Base-by-base conservation (phyloP, 768 basidiomycete species). In the Scleroderma bovista region DNA sequence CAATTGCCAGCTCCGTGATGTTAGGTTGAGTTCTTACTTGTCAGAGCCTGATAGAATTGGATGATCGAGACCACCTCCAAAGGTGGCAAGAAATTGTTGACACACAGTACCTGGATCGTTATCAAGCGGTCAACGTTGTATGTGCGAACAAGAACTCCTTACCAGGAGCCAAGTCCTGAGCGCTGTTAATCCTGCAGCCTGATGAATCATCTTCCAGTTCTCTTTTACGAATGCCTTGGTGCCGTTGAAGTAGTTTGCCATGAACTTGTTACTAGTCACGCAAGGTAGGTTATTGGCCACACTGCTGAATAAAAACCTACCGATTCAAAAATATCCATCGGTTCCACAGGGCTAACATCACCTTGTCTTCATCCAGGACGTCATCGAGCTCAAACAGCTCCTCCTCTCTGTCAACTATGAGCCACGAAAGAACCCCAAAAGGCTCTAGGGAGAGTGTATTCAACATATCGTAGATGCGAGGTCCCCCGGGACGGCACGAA, bases 281-380 rank as follows among this genome's bases (percentile, higher is more conserved):
- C 17, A 16, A 22, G 34, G 48, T n/a, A 36, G 31, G n/a, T n/a
- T 7, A 17, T 17, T 17, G 38, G 4, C 32, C 8, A 13, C n/a
- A 44, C 17, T 7, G 36, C 26, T n/a, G 17, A 9, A 26, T 23
- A 15, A 44, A 19, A 13, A 46, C 70, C 44, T 44, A 83, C 84
- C 78, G 67, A 57, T 86, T 75, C 29, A 82, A 61, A 45, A 81
- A 64, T 3, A 88, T 85, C 86, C 86, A 90, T 46, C 88, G 62
- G 12, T 71, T 79, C 88, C 88, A 90, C 12, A 90, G 66, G 6
- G 86, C 85, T 48, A 81, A 78, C 72, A 91, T 84, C 7, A 88
- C 81, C 62, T 90, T 91, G 51, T 85, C 80, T 53, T 88, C 85
- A 50, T 88, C 86, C 36, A 72, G 71, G 11, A 88, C 70, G 57